Conservation (phyloP, 2,329 filamentous ascomycete genomes). For the Sporothrix schenckii region DNA sequence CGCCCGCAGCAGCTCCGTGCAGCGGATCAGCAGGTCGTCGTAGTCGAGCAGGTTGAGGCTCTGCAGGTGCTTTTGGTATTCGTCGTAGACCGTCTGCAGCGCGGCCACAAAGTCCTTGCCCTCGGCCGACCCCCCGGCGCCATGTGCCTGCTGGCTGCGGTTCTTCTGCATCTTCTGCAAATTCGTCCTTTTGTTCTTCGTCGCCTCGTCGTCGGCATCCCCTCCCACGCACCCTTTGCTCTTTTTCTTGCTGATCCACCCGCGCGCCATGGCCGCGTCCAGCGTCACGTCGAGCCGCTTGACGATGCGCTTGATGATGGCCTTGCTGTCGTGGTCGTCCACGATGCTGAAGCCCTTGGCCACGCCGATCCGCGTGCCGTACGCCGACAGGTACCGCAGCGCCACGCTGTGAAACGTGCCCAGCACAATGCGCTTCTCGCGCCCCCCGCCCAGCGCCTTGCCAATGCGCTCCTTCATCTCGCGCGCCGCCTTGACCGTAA, state of each 20-base stretch:
- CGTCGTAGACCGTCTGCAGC: constrained; percentile 67
- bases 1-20: constrained; percentile 73
- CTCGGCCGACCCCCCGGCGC: not conserved
- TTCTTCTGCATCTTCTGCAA: not conserved
- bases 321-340: constrained; percentile 76
- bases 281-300: constrained; percentile 66
- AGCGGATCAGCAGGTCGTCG: constrained; percentile 85
- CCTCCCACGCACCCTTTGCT: constrained; percentile 53
- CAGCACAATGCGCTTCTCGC: constrained; percentile 76
- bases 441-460: constrained; percentile 74
- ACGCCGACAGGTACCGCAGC: constrained; percentile 77
- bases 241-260: constrained; percentile 74
- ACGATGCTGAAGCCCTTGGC: constrained; percentile 86
- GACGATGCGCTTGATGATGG: constrained; percentile 79
- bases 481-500: constrained; percentile 89
- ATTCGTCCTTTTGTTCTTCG: constrained; percentile 44
- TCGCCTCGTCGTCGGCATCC: constrained; percentile 46
- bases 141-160: constrained; percentile 34
- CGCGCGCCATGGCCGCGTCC: constrained; percentile 70
- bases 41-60: constrained; percentile 87
- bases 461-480: constrained; percentile 93
- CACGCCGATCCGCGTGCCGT: constrained; percentile 82
- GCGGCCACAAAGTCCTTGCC: constrained; percentile 54
- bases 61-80: constrained; percentile 76
- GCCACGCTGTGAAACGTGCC: constrained; percentile 96